Evolutionary conservation across 169 alveolate genomes (phyloP).

Genomic region (Plasmodium cynomolgi): DNA sequence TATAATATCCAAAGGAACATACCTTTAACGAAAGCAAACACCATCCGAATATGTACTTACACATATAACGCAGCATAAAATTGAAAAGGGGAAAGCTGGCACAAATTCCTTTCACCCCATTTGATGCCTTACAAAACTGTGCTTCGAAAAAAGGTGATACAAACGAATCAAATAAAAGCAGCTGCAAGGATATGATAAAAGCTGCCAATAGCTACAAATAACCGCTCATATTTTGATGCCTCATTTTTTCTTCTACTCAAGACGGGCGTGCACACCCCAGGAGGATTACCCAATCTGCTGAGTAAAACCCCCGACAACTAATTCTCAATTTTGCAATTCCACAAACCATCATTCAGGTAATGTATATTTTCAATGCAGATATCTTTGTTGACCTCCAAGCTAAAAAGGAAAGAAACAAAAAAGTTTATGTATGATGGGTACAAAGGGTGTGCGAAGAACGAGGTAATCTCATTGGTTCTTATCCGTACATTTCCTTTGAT

Average conservation of each 20-base stretch:
- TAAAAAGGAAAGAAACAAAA: slow-evolving; percentile 19
- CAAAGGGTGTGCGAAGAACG: neutral
- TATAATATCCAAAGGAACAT: neutral
- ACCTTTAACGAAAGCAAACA: neutral
- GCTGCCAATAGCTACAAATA: neutral
- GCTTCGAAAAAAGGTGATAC: neutral
- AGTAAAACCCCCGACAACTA: neutral
- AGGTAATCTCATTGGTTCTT: neutral
- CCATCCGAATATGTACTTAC: neutral
- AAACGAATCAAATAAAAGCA: neutral
- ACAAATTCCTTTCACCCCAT: neutral
- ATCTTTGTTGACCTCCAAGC: slow-evolving; percentile 90
- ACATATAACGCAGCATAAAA: neutral
- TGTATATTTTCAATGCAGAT: slow-evolving; percentile 94
- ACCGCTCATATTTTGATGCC: neutral
- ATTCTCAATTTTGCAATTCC: slow-evolving; percentile 86
- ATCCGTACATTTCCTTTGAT: slow-evolving; percentile 91
- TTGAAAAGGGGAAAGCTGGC: neutral
- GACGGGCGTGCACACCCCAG: neutral
- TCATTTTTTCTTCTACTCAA: neutral
- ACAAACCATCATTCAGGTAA: slow-evolving; percentile 94
- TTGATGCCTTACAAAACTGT: neutral
- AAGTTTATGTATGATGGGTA: neutral
- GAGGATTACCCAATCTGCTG: neutral
- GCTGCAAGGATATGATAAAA: neutral